These are phyloP conservation scores for Chenopodium berlandieri DNA, from an alignment of 148 eudicot genomes.

Conservation along the genomic window DNA sequence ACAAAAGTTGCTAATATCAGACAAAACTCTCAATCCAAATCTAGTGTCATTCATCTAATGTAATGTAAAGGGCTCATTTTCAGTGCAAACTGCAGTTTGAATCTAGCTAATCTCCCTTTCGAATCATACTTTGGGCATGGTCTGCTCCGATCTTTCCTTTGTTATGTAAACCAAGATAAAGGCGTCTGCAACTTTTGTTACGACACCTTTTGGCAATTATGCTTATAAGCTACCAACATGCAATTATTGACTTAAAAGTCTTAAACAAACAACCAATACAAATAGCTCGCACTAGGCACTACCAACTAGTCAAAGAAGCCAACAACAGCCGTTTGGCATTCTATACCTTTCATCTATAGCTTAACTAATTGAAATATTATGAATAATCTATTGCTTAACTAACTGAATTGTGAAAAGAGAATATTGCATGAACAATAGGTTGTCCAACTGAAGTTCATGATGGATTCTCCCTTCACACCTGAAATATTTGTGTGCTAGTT, in stretches of 20 bases:
- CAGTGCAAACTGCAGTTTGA: not conserved
- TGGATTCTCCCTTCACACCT: too few species aligned
- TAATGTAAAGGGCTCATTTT: not conserved
- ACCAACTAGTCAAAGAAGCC: not conserved
- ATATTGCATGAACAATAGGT: not conserved
- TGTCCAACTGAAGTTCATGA: too few species aligned
- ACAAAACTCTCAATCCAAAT: slow-evolving; percentile 11
- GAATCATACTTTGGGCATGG: not conserved
- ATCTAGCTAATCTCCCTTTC: not conserved
- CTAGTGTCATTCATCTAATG: not conserved
- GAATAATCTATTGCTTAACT: not conserved
- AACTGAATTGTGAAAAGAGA: not conserved
- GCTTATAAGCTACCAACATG: too few species aligned
- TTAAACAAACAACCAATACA: not conserved
- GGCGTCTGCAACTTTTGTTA: too few species aligned
- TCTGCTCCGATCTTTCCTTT: not conserved
- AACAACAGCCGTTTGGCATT: not conserved
- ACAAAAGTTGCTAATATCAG: not conserved
- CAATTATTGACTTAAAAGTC: too few species aligned
- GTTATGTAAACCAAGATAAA: not conserved
- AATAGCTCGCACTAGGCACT: not conserved
- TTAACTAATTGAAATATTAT: too few species aligned
- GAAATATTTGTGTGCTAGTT: too few species aligned
- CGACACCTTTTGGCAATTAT: too few species aligned
- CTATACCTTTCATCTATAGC: not conserved